phyloP scores from a whole-genome alignment of 192 early-diverging fungal species.

The Linnemannia zychae region DNA sequence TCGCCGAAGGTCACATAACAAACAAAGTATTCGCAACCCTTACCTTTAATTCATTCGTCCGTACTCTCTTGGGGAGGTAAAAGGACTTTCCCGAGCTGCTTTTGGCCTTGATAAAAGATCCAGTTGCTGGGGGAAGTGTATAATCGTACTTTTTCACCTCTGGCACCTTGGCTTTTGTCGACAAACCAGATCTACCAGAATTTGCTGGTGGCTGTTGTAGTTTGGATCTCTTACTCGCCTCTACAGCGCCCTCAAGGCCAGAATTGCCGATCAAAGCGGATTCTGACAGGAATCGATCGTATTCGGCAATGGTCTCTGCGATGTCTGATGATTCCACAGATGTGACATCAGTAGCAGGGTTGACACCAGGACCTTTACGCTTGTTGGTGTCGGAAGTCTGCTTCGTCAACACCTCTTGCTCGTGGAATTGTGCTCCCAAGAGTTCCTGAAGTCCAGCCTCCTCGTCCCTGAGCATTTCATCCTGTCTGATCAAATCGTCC shows the following conservation, averaged over 20 bases:
- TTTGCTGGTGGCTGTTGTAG: neutral
- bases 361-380: neutral
- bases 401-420: conserved; percentile 19
- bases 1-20: conserved; percentile 29
- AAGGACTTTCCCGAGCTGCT: conserved; percentile 54
- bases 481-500: conserved; percentile 39
- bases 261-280: neutral
- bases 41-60: conserved; percentile 23
- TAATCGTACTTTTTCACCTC: conserved; percentile 48
- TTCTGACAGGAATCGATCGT: conserved; percentile 26
- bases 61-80: conserved; percentile 60
- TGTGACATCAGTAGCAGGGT: neutral
- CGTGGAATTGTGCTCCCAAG: conserved; percentile 24
- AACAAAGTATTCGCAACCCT: neutral
- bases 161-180: neutral
- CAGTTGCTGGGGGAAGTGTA: conserved; percentile 56
- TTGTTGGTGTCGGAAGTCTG: conserved; percentile 11
- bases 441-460: conserved; percentile 24
- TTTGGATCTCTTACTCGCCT: conserved; percentile 32
- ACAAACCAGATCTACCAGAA: neutral
- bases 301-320: conserved; percentile 10
- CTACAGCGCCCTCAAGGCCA: neutral
- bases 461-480: conserved; percentile 27
- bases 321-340: neutral
- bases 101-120: conserved; percentile 56